Percentiles rank a stretch among this genome's conserved stretches.
Conservation (phyloP, 2,329 filamentous ascomycete species). For the Cladosporium sp. region DNA sequence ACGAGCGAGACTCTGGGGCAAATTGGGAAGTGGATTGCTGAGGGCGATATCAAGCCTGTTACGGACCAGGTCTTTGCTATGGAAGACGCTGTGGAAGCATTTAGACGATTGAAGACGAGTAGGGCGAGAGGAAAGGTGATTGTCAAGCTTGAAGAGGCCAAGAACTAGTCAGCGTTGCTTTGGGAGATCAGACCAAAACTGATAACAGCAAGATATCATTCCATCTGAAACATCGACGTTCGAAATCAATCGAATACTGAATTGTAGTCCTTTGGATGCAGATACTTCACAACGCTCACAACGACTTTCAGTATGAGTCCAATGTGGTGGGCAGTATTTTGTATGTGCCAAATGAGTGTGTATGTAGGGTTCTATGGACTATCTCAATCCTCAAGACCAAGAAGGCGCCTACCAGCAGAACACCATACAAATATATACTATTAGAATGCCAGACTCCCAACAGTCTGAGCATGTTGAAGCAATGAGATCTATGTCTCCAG, state of each 20-base stretch:
- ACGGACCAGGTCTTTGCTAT: constrained; percentile 58
- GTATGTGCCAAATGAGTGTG: background rate
- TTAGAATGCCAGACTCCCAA: background rate
- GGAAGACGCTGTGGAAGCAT: constrained; percentile 58
- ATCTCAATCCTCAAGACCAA: background rate
- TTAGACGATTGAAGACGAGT: constrained; percentile 58
- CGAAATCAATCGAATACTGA: no score
- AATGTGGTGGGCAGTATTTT: background rate
- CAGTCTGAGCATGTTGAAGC: constrained; percentile 15
- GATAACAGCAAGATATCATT: no score
- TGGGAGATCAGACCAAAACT: no score
- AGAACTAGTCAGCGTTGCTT: background rate
- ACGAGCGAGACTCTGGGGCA: constrained; percentile 48
- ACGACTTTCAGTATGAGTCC: background rate
- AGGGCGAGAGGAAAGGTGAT: constrained; percentile 63
- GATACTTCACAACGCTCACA: no score
- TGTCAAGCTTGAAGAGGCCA: constrained; percentile 26
- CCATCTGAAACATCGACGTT: no score
- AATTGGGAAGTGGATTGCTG: constrained; percentile 56
- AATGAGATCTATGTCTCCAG: constrained; percentile 9
- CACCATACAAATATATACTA: background rate
- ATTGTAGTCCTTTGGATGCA: no score
- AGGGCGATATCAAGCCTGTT: constrained; percentile 58
- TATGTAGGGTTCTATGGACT: background rate
- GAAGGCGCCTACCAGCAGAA: background rate